Evolutionary conservation across 805 yeast genomes (phyloP), one percentile per base, ranked within the genome.

Genomic region (Zygoascus flipseniorum): DNA sequence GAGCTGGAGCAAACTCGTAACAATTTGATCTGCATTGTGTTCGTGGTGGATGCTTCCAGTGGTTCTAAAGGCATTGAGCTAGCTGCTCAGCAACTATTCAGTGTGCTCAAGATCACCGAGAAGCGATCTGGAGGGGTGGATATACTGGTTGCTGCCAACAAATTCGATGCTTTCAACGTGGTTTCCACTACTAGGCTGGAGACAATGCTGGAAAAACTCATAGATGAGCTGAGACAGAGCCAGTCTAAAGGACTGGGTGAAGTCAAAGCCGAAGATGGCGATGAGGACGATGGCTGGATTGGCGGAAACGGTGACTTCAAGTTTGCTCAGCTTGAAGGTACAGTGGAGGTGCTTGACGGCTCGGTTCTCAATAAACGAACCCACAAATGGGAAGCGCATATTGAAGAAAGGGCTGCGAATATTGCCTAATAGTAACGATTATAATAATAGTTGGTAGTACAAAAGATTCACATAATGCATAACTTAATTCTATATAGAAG

Each of bases 121-220:
- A 70, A 69, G 59, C 71, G 75, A 50, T 80, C 82, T 16, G 80
- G 79, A 56, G 95, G 95, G 2, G 76, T 86, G 20, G 92, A 87
- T 64, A 74, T 86, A 43, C 71, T 86, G 48, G 70, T 93, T 54
- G 93, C 90, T 16, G 82, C 93, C 56, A 92, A 92, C 72, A 92
- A 92, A 67, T 77, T 79, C 50, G 98, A 93, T 61, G 76, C 83
- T 42, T 93, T 93, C 71, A 87, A 89, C 56, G 79, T 95, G 14
- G 78, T 88, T 60, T 92, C 93, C 19, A 74, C 82, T 9, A 61
- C 69, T 50, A 82, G 85, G 62, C 78, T 90, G 50, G 76, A 72
- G 59, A 73, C 74, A 26, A 66, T 80, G 43, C 67, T 92, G 52
- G 92, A 85, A 62, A 57, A 65, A 5, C 95, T 86, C 64, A 76